Base-by-base conservation (phyloP, 495 filamentous ascomycete species). In the Penicillium nucicola region DNA sequence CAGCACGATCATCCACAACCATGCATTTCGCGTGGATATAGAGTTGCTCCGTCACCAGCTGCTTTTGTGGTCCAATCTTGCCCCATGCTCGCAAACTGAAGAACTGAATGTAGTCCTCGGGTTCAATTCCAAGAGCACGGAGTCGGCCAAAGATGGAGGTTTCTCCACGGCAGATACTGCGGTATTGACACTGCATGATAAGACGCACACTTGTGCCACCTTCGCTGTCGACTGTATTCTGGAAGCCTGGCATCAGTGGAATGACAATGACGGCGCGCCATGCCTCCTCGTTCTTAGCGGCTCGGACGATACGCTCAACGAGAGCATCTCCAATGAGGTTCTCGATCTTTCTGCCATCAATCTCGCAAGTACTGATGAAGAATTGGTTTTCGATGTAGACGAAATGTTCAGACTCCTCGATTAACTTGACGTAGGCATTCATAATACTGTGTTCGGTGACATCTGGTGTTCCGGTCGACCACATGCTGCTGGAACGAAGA, bases 311-410 rank as follows among this genome's bases (percentile, higher is more conserved):
- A 40, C 93, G 84, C 62, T 95, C 88, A 9, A 97, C 95, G 40
- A 99, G 73, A 3, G 93, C 92, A 73, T 99, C 93, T 19, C 95
- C 92, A 57, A 99, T 96, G 52, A 82, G 77, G 57, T 99, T 99
- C 61, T 92, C 82, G 49, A 99, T 92, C 61, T 84, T 88, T 37
- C 83, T 87, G 32, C 87, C 88, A 48, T 95, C 83, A 13, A 92
- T 90, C 56, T 92, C 87, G 50, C 90, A 95, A 47, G 88, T 95
- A 46, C 85, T 93, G 72, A 99, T 88, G 72, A 95, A 99, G 75
- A 99, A 99, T 66, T 99, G 93, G 64, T 99, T 99, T 61, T 99
- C 93, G 52, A 99, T 95, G 66, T 99, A 97, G 49, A 99, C 89
- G 53, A 97, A 96, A 60, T 97, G 93, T 40, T 99, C 91, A 8